Evolutionary conservation across 768 basidiomycete species (phyloP).

Genomic region (Hebeloma cylindrosporum): DNA sequence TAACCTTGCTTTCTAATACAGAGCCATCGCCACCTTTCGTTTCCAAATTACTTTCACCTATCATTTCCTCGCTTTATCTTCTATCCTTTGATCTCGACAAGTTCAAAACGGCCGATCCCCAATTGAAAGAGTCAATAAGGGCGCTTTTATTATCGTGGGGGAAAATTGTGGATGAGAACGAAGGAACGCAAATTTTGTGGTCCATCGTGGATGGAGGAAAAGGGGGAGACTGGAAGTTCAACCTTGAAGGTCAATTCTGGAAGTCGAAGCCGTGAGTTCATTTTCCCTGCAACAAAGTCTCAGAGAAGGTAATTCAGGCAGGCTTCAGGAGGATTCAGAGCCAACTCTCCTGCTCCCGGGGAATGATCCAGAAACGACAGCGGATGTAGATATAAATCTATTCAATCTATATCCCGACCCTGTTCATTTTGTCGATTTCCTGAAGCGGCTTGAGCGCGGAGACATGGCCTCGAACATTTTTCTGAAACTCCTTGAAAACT

Average conservation of each 20-base stretch:
- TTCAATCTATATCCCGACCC: constrained; percentile 80
- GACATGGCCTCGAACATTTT: constrained; percentile 77
- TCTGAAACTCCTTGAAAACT: constrained; percentile 68
- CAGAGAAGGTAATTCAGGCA: background rate
- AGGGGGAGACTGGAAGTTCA: constrained; percentile 54
- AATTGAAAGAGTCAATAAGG: constrained; percentile 54
- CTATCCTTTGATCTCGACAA: constrained; percentile 55
- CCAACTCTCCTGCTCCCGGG: constrained; percentile 54
- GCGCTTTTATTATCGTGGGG: constrained; percentile 77
- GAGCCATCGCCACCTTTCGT: constrained; percentile 78
- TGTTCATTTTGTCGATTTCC: constrained; percentile 58
- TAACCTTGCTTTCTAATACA: constrained; percentile 64
- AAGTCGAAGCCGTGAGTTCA: constrained; percentile 35
- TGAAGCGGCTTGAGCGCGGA: constrained; percentile 63
- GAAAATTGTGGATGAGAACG: constrained; percentile 52
- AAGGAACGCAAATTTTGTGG: constrained; percentile 61
- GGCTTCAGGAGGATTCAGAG: constrained; percentile 13
- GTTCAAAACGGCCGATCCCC: constrained; percentile 62
- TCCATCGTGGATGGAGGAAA: constrained; percentile 50
- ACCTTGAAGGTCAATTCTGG: constrained; percentile 51
- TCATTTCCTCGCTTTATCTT: constrained; percentile 66
- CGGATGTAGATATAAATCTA: constrained; percentile 50
- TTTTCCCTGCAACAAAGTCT: background rate
- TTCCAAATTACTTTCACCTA: constrained; percentile 62
- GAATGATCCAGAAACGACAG: constrained; percentile 39